These are phyloP conservation scores for Litsea cubeba DNA, from an alignment of 164 flowering plant genomes.

Conservation along the genomic window DNA sequence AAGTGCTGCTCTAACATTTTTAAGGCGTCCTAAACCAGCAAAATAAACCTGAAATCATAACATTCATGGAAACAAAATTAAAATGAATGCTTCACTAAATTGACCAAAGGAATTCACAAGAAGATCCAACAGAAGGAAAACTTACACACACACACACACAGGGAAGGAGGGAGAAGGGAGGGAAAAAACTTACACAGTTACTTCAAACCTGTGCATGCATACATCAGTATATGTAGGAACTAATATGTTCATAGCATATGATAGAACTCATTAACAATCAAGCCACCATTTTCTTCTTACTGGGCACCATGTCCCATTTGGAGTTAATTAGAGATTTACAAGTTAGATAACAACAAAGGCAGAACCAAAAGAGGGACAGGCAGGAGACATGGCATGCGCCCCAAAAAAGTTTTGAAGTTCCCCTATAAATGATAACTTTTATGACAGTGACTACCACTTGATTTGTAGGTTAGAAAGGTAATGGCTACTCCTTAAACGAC, in stretches of 20 bases:
- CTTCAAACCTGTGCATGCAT: neutral
- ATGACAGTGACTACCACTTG: no score
- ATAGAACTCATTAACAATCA: neutral
- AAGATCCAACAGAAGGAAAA: conserved; percentile 1
- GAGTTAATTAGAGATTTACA: no score
- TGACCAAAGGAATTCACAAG: neutral
- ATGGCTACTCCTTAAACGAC: no score
- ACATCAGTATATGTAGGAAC: neutral
- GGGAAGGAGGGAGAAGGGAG: neutral
- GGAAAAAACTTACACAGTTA: neutral
- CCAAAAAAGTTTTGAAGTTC: no score
- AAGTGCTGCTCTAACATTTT: conserved; percentile 92
- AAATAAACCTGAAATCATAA: conserved; percentile 74
- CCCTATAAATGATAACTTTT: no score
- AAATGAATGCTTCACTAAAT: neutral
- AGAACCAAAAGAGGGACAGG: no score
- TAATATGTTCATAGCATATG: neutral
- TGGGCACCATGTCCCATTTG: no score
- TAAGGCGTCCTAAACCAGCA: conserved; percentile 90
- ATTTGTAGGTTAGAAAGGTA: no score
- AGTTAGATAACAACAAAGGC: no score
- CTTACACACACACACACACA: no score
- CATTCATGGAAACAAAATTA: neutral
- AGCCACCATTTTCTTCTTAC: neutral
- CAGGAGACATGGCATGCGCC: no score